These are phyloP conservation scores for Pseudocercospora macadamiae DNA, from an alignment of 2,329 filamentous ascomycete species.

Conservation along the genomic window DNA sequence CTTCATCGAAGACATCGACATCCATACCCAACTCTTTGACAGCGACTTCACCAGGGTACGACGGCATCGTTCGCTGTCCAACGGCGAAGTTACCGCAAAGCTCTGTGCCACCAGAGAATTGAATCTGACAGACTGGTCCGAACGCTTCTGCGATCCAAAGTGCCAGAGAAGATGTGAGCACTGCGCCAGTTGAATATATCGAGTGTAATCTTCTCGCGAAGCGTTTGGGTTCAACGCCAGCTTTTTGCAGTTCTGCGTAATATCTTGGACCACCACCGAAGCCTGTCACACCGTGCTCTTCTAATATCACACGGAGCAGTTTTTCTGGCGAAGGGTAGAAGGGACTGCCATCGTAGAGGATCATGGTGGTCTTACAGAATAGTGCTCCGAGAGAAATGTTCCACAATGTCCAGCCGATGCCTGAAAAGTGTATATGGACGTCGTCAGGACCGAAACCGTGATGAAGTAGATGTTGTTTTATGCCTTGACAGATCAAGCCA, in stretches of 20 bases:
- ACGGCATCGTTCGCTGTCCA: constrained; percentile 68
- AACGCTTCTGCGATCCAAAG: constrained; percentile 16
- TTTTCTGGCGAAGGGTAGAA: constrained; percentile 67
- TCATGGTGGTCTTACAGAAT: constrained; percentile 59
- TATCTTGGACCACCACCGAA: constrained; percentile 76
- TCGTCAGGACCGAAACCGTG: constrained; percentile 45
- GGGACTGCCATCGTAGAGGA: constrained; percentile 80
- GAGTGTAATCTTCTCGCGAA: constrained; percentile 16
- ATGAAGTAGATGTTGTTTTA: constrained; percentile 64
- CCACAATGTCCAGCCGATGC: constrained; percentile 86
- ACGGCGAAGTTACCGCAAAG: constrained; percentile 66
- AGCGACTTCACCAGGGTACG: constrained; percentile 61
- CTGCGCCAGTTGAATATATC: constrained; percentile 20
- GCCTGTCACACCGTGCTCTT: constrained; percentile 66
- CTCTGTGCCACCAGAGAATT: constrained; percentile 74
- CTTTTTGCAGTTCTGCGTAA: constrained; percentile 67
- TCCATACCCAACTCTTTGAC: constrained; percentile 56
- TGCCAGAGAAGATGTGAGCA: constrained; percentile 12
- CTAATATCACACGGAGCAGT: constrained; percentile 61
- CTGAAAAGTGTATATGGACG: constrained; percentile 60
- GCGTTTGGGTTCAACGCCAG: constrained; percentile 39
- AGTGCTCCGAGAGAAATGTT: constrained; percentile 62
- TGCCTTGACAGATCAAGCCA: constrained; percentile 59
- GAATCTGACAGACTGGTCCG: constrained; percentile 29
- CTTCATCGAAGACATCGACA: constrained; percentile 61